These are phyloP conservation scores for Ophiorrhiza pumila DNA, from an alignment of 257 asterid genomes.

Conservation along the genomic window DNA sequence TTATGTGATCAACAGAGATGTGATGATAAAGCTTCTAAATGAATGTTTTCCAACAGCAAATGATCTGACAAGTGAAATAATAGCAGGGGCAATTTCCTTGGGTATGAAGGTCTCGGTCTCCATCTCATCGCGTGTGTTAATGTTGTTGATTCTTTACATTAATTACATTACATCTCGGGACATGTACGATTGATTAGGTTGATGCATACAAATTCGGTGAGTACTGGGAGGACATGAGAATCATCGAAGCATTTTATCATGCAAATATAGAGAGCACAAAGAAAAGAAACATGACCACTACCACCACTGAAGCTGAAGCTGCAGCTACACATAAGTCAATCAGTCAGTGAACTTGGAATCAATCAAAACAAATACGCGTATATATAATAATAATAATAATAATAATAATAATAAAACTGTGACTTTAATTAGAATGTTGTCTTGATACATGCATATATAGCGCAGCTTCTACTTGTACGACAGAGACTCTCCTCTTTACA, in stretches of 20 bases:
- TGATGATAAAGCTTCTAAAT: slow-evolving; percentile 62
- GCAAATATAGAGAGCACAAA: slow-evolving; percentile 67
- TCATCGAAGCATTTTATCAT: slow-evolving; percentile 62
- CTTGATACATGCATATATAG: too few species aligned
- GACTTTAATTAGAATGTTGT: slow-evolving; percentile 3
- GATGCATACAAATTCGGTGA: slow-evolving; percentile 59
- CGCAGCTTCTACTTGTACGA: slow-evolving; percentile 72
- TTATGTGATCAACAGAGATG: slow-evolving; percentile 61
- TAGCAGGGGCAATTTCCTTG: slow-evolving; percentile 74
- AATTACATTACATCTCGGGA: too few species aligned
- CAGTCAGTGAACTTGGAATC: slow-evolving; percentile 24
- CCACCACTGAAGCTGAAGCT: too few species aligned
- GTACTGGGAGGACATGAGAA: slow-evolving; percentile 88
- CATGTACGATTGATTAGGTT: too few species aligned
- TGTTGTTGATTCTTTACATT: background rate
- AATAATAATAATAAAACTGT: too few species aligned
- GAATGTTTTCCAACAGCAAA: slow-evolving; percentile 57
- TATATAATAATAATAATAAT: too few species aligned
- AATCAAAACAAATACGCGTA: slow-evolving; percentile 3
- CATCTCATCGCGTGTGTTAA: too few species aligned
- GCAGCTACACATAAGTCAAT: slow-evolving; percentile 50
- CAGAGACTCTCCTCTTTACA: slow-evolving; percentile 59
- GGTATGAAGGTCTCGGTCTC: slow-evolving; percentile 88
- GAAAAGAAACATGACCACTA: slow-evolving; percentile 37
- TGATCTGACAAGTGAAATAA: slow-evolving; percentile 59